Base-by-base conservation (phyloP, 1,139 yeast species). In the Saccharomyces pastorianus region DNA sequence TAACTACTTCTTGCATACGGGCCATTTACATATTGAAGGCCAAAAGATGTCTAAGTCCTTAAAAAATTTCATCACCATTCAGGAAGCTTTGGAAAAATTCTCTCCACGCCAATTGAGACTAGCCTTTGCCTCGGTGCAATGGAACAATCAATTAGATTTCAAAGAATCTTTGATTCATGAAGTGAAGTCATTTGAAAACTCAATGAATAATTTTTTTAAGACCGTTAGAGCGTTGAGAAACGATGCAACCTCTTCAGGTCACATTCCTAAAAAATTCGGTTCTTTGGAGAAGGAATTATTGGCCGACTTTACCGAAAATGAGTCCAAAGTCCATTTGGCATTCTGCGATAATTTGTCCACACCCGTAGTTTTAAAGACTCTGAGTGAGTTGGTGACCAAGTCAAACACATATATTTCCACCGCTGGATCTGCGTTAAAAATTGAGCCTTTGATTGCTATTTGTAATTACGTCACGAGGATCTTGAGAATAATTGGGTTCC, bases 1-100 rank as follows among this genome's bases (percentile, higher is more conserved):
- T 53, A 91, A 93, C 71, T 93, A 93, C 71, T 93, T 93, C 72
- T 73, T 93, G 73, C 99, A 93, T 71, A 89, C 96, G 51, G 99
- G 99, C 41, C 99, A 93, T 72, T 78, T 93, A 64, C 99, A 93
- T 71, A 93, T 93, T 63, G 97, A 93, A 70, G 99, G 99, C 20
- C 97, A 90, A 73, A 93, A 93, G 69, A 93, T 93, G 99, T 86
- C 96, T 50, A 93, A 93, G 72, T 86, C 96, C 42, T 78, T 93
- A 66, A 93, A 93, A 71, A 93, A 93, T 72, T 93, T 93, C 70
- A 91, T 95, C 65, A 91, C 99, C 9, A 90, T 93, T 61, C 88
- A 87, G 61, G 95, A 93, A 68, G 98, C 98, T 0, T 77, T 95
- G 59, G 73, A 77, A 49, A 80, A 73, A 58, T 88, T 81, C 68